Evolutionary conservation across 1,284 basidiomycete species (phyloP).

Genomic region (Moniliophthora roreri): DNA sequence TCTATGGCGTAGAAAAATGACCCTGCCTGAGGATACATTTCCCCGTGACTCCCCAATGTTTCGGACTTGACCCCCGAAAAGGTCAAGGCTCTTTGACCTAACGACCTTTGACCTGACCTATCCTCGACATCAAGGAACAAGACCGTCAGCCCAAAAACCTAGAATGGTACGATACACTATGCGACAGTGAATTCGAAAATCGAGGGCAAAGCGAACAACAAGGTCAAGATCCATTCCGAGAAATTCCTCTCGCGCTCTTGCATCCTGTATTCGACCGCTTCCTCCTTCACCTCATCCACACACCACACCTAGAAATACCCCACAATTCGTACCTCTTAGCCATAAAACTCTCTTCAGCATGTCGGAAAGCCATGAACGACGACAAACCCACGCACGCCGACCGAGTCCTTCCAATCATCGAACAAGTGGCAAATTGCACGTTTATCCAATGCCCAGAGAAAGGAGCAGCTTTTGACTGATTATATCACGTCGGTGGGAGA

Average conservation of each 20-base stretch:
- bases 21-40: no score
- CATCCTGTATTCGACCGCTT: neutral
- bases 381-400: neutral
- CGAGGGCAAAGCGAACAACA: neutral
- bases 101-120: neutral
- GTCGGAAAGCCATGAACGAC: no score
- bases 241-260: neutral
- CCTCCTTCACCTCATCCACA: neutral
- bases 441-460: neutral
- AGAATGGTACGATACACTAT: neutral
- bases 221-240: neutral
- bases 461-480: neutral
- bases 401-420: neutral
- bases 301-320: neutral
- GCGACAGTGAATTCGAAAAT: neutral
- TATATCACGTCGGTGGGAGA: neutral
- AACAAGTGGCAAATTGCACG: neutral
- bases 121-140: neutral
- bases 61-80: no score
- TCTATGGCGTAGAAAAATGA: no score
- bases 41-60: no score
- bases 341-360: neutral
- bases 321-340: neutral
- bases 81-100: no score
- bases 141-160: neutral